phyloP scores from a whole-genome alignment of 768 basidiomycete genomes.

The Exidia glandulosa region DNA sequence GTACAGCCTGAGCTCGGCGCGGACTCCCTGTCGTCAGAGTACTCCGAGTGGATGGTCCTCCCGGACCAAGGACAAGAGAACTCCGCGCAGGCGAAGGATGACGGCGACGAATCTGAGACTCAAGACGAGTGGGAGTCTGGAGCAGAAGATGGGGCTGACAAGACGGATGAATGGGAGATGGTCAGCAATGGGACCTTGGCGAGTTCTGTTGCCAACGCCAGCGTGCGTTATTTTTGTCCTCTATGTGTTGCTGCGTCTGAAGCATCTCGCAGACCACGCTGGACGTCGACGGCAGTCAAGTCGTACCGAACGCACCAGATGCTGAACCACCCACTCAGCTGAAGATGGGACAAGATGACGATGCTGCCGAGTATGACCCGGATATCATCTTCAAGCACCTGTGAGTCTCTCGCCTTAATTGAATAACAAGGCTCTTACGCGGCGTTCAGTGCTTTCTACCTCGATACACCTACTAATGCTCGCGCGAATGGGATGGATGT shows the following conservation, averaged over 20 bases:
- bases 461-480: slow-evolving; percentile 75
- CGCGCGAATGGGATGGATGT: slow-evolving; percentile 48
- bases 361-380: slow-evolving; percentile 68
- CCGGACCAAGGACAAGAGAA: slow-evolving; percentile 30
- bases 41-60: not conserved
- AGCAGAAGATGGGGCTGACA: slow-evolving; percentile 49
- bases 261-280: not conserved
- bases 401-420: slow-evolving; percentile 29
- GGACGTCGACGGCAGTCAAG: not conserved
- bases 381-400: slow-evolving; percentile 73
- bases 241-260: not conserved
- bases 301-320: not conserved
- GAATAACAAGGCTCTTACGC: not conserved
- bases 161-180: slow-evolving; percentile 14
- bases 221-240: too few relatives aligned
- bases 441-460: slow-evolving; percentile 44
- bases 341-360: slow-evolving; percentile 62
- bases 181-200: not conserved
- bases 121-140: slow-evolving; percentile 39
- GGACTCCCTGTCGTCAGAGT: slow-evolving; percentile 41
- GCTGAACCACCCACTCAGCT: slow-evolving; percentile 10
- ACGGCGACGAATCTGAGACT: slow-evolving; percentile 43
- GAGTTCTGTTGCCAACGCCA: not conserved
- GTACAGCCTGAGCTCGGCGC: slow-evolving; percentile 16
- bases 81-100: slow-evolving; percentile 15